Percentiles rank a stretch among this genome's conserved stretches.
phyloP scores from a whole-genome alignment of 352 stramenopile genomes.

The Sclerospora graminicola region DNA sequence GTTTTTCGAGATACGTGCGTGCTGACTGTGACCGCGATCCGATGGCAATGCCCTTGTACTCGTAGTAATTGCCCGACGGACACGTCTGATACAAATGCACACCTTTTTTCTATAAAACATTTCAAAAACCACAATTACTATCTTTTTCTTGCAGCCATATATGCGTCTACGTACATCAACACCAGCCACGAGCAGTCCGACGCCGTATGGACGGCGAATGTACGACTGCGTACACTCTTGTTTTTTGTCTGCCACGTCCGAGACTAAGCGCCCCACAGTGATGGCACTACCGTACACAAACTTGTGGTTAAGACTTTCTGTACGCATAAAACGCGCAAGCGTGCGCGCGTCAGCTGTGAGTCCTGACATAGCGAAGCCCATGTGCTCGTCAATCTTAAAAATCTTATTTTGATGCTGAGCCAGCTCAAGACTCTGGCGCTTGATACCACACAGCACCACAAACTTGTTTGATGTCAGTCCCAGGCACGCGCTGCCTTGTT shows the following conservation, averaged over 20 bases:
- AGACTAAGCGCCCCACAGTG: conserved; percentile 90
- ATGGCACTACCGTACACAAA: conserved; percentile 97
- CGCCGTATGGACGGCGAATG: conserved; percentile 96
- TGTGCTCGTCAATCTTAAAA: conserved; percentile 98
- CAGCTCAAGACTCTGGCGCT: conserved; percentile 82
- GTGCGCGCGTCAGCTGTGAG: conserved; percentile 95
- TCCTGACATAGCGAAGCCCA: conserved; percentile 96
- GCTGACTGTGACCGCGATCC: conserved; percentile 94
- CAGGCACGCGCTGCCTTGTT: conserved; percentile 94
- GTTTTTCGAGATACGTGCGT: conserved; percentile 98
- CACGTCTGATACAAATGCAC: conserved; percentile 98
- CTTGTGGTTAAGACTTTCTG: conserved; percentile 99
- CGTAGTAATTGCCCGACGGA: conserved; percentile 97
- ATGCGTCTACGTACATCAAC: conserved; percentile 52
- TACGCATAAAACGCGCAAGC: conserved; percentile 93
- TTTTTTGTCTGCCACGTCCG: conserved; percentile 97
- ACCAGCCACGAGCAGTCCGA: conserved; percentile 93
- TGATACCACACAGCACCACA: conserved; percentile 88
- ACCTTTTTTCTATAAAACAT: conserved; percentile 84
- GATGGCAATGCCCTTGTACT: conserved; percentile 98
- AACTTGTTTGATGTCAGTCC: conserved; percentile 91
- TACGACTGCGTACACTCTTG: conserved; percentile 99
- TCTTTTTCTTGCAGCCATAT: neutral
- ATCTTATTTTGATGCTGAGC: conserved; percentile 97
- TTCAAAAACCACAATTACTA: neutral